Conservation (phyloP, 345 rosid genomes). For the Crucihimalaya himalaica region DNA sequence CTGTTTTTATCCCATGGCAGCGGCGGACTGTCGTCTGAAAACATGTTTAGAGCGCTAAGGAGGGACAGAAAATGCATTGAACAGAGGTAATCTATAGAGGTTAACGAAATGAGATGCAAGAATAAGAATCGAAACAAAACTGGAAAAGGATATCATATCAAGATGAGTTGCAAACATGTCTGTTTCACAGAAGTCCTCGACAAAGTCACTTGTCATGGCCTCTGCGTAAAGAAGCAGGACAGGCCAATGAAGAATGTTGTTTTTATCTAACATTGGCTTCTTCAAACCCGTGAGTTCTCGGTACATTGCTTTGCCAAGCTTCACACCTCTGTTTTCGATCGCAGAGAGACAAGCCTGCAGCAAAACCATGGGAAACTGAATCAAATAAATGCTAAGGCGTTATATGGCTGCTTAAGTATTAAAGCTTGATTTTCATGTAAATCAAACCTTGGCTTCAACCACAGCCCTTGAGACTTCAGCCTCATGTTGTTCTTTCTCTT, state of each 20-base stretch:
- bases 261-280: constrained; percentile 73
- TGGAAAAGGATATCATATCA: constrained; percentile 75
- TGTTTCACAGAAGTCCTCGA: constrained; percentile 84
- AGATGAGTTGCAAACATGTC: constrained; percentile 84
- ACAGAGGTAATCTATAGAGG: not conserved
- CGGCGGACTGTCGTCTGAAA: constrained; percentile 71
- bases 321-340: constrained; percentile 63
- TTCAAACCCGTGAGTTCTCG: constrained; percentile 72
- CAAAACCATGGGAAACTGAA: not conserved
- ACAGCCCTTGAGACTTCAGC: constrained; percentile 64
- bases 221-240: constrained; percentile 87
- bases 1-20: constrained; percentile 76
- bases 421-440: not conserved
- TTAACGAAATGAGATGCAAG: constrained; percentile 1
- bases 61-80: constrained; percentile 22
- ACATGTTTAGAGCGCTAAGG: constrained; percentile 79
- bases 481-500: constrained; percentile 55
- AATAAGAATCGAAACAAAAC: not conserved
- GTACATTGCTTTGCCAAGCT: constrained; percentile 76
- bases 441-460: constrained; percentile 69
- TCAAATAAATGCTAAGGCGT: not conserved
- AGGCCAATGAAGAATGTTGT: constrained; percentile 86
- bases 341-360: constrained; percentile 70
- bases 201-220: constrained; percentile 88
- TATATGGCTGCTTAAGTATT: not conserved